A percentile compares a stretch with the other conserved stretches of the same genome.
Conservation (phyloP, 768 basidiomycete species). For the Terana coerulea region DNA sequence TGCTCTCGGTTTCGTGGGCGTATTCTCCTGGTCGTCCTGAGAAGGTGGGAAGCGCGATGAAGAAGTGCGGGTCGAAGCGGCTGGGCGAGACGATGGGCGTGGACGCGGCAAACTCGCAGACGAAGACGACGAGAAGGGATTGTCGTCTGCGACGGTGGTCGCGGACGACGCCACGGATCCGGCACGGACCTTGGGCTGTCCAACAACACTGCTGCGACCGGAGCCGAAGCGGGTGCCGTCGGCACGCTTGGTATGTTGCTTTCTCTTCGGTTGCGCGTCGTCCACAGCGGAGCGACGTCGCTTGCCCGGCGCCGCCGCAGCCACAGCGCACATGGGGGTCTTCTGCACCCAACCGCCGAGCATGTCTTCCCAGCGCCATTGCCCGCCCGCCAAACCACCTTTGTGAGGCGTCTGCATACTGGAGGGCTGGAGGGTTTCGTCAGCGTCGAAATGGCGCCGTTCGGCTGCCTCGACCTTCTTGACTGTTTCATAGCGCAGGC, state of each 20-base stretch:
- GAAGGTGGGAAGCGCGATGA: slow-evolving; percentile 2
- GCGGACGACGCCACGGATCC: not conserved
- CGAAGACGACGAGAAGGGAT: not conserved
- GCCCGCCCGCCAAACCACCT: slow-evolving; percentile 7
- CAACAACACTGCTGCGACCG: too few species aligned
- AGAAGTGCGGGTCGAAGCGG: not conserved
- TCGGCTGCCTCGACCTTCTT: slow-evolving; percentile 50
- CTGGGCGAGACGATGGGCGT: not conserved
- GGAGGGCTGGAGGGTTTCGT: not conserved
- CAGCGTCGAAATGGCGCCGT: slow-evolving; percentile 38
- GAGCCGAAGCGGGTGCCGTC: too few species aligned
- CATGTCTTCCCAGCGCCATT: slow-evolving; percentile 49
- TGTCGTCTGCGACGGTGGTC: not conserved
- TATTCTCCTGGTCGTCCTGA: slow-evolving; percentile 3
- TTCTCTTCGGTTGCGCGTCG: not conserved
- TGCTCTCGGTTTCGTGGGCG: not conserved
- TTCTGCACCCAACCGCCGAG: slow-evolving; percentile 42
- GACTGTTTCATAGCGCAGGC: slow-evolving; percentile 39
- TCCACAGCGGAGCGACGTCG: not conserved
- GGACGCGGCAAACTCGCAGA: not conserved
- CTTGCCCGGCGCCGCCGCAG: not conserved
- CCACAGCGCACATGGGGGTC: slow-evolving; percentile 24
- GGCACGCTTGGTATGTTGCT: not conserved
- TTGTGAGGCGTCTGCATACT: slow-evolving; percentile 9
- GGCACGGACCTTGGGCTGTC: too few species aligned